Evolutionary conservation across 441 rosid species (phyloP).

Genomic region (Jatropha multifida): DNA sequence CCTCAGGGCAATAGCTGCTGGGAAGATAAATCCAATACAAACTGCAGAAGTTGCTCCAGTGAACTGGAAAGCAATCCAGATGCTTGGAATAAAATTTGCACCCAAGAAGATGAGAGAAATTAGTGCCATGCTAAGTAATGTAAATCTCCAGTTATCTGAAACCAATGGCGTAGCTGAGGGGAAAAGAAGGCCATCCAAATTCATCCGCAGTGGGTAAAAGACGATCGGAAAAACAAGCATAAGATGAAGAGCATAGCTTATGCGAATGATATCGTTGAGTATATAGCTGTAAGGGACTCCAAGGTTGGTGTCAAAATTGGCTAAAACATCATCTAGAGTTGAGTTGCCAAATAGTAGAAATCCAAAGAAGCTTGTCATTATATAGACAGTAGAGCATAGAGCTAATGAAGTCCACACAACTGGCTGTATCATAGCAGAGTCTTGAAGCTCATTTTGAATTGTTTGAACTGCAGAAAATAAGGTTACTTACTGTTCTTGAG

Average conservation of each 20-base stretch:
- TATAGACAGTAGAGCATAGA: slow-evolving; percentile 72
- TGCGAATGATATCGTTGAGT: slow-evolving; percentile 75
- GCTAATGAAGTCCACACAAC: slow-evolving; percentile 72
- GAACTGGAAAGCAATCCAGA: slow-evolving; percentile 93
- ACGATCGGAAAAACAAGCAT: slow-evolving; percentile 90
- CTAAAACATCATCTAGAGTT: slow-evolving; percentile 81
- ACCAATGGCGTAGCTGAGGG: slow-evolving; percentile 60
- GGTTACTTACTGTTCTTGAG: background rate
- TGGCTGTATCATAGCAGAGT: slow-evolving; percentile 49
- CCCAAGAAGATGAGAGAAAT: slow-evolving; percentile 60
- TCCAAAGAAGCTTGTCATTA: slow-evolving; percentile 76
- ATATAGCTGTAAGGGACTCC: slow-evolving; percentile 67
- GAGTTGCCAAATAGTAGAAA: slow-evolving; percentile 80
- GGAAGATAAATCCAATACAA: slow-evolving; percentile 85
- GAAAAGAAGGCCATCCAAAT: slow-evolving; percentile 83
- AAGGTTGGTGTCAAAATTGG: slow-evolving; percentile 78
- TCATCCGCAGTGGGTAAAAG: slow-evolving; percentile 70
- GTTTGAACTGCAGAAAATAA: slow-evolving; percentile 65
- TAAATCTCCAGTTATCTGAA: slow-evolving; percentile 58
- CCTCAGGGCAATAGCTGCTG: slow-evolving; percentile 73
- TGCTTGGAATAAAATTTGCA: slow-evolving; percentile 80
- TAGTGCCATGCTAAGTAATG: slow-evolving; percentile 52
- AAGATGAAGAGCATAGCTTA: slow-evolving; percentile 81
- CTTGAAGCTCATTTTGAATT: slow-evolving; percentile 79
- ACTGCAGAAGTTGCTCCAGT: slow-evolving; percentile 87